Base-by-base conservation (phyloP, 345 rosid species). In the Euphorbia tirucalli region DNA sequence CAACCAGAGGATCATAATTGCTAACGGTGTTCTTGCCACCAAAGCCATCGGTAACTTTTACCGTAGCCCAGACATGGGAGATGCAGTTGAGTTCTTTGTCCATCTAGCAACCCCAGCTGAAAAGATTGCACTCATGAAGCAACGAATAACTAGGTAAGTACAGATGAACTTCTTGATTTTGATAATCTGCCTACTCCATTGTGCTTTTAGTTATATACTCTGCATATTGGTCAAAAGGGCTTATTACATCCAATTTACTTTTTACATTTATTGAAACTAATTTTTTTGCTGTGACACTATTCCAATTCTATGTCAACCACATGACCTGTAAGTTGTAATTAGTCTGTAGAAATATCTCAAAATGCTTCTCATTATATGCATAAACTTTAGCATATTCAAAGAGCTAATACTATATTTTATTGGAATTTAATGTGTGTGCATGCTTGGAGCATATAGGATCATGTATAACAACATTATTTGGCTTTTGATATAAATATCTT, bases 1-100 rank as follows among this genome's bases (percentile, higher is more conserved):
- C 80, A 90, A 88, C 31, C 93, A 90, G 82, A 92, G 88, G 81
- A 83, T 92, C 68, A 81, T 82, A 70, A 89, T 89, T 63, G 85
- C 93, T 0, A 92, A 92, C 79, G 69, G 91, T 3, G 87, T 76
- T 37, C 82, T 83, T 60, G 84, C 83, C 24, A 78, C 80, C 4
- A 83, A 81, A 52, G 24, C 82, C 72, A 83, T 83, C 18, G 32
- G 82, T 13, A 83, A 83, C 75, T 78, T 67, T 46, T 87, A 87
- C 64, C 87, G 97, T 61, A 89, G 97, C 78, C 95, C 97, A 0
- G 90, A 89, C 65, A 91, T 91, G 97, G 79, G 89, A 25, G 95
- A 91, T 71, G 79, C 85, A 10, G 83, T 89, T 28, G 95, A 86
- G 72, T 91, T 91, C 83, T 66, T 85, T 3, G 74, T 91, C 21